Evolutionary conservation across 2,329 filamentous ascomycete species (phyloP), one percentile per base, ranked within the genome.

Genomic region (Stromatinia cepivora): DNA sequence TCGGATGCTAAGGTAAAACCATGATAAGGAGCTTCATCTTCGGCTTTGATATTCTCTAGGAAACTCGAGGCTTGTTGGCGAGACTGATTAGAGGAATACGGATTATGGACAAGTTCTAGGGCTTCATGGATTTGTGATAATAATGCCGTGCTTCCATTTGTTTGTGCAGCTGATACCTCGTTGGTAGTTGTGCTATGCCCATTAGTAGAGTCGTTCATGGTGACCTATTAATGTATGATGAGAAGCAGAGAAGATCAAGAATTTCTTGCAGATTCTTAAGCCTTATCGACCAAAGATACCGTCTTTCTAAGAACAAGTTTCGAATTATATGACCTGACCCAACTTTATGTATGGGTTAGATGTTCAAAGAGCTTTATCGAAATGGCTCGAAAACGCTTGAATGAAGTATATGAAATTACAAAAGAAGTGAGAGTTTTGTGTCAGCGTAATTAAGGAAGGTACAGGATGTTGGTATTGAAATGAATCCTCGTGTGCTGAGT

Each of bases 1-100:
- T 95, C 90, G 73, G 87, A 88, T 57, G 94, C 94, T 70, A 99
- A 87, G 34, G 86, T 86, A 81, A 92, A 97, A 74, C 95, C 95
- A 81, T 95, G 90, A 62, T 91, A 88, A 2, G 93, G 92, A 7
- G 94, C 94, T 76, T 94, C 89, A 69, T 87, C 84, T 75, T 91
- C 87, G 59, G 87, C 85, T 81, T 97, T 98, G 76, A 97, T 86
- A 31, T 90, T 83, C 79, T 99, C 95, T 73, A 99, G 90, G 77
- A 93, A 97, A 50, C 87, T 81, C 73, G 95, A 91, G 58, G 95
- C 95, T 79, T 95, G 87, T 78, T 91, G 87, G 72, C 95, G 92
- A 67, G 90, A 85, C 72, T 92, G 86, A 80, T 97, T 97, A 73
- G 88, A 85, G 53, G 94, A 94, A 71, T 88, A 86, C 15, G 94